Conservation (phyloP, 495 filamentous ascomycete genomes). For the Entonaema liquescens region DNA sequence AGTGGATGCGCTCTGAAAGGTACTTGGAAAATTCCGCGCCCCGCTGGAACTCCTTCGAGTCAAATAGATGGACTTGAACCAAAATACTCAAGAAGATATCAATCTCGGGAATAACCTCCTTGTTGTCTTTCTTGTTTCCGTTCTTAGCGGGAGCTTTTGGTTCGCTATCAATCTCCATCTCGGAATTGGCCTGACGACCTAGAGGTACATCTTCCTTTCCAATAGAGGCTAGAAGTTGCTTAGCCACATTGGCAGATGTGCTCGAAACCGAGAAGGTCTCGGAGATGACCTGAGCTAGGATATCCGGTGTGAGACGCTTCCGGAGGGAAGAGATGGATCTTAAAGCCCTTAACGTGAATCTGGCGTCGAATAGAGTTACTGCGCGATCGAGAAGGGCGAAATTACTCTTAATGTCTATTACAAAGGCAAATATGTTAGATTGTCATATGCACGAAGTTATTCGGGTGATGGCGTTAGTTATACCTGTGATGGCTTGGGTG, state of each 20-base stretch:
- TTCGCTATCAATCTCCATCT: conserved; percentile 84
- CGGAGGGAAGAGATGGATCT: conserved; percentile 95
- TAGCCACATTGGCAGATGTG: conserved; percentile 67
- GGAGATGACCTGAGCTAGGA: conserved; percentile 80
- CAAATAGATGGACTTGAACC: conserved; percentile 87
- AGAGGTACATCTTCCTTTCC: conserved; percentile 70
- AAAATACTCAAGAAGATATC: conserved; percentile 92
- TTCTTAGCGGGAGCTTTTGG: conserved; percentile 58
- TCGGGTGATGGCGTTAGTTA: conserved; percentile 19
- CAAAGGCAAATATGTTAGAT: conserved; percentile 25
- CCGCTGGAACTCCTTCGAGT: conserved; percentile 77
- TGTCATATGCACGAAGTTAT: not conserved
- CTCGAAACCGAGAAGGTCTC: conserved; percentile 73
- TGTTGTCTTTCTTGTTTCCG: conserved; percentile 64
- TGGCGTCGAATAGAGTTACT: conserved; percentile 90
- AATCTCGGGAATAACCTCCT: conserved; percentile 86
- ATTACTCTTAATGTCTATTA: conserved; percentile 89
- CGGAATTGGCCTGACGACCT: conserved; percentile 58
- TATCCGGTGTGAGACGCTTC: conserved; percentile 83
- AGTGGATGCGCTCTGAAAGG: conserved; percentile 83
- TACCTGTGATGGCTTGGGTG: conserved; percentile 63
- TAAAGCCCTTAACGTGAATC: conserved; percentile 92
- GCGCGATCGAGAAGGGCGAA: conserved; percentile 91
- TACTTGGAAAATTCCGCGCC: conserved; percentile 84
- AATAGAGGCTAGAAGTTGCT: conserved; percentile 73